A percentile compares a stretch with the other conserved stretches of the same genome.
Conservation (phyloP, 257 asterid genomes). For the Prunella vulgaris region DNA sequence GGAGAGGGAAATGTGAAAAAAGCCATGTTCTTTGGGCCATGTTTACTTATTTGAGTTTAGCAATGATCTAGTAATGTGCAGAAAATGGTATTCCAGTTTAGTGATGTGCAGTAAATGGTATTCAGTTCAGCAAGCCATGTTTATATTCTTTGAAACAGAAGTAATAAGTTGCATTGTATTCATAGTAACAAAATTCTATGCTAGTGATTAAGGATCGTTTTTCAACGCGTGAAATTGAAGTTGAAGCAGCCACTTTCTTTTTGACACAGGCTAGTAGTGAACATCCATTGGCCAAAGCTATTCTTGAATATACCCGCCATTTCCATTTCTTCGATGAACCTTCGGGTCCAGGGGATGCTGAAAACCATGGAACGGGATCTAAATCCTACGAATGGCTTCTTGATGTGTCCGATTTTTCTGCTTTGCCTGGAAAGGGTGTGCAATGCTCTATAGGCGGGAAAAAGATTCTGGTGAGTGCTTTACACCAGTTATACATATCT, state of each 20-base stretch:
- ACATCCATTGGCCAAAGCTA: slow-evolving; percentile 92
- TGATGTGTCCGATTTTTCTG: slow-evolving; percentile 65
- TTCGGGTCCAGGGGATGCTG: slow-evolving; percentile 34
- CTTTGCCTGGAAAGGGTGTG: slow-evolving; percentile 91
- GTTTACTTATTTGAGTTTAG: too few relatives aligned
- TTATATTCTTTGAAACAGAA: neutral
- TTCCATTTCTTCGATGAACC: slow-evolving; percentile 86
- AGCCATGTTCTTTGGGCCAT: too few relatives aligned
- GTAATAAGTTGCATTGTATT: slow-evolving; percentile 2
- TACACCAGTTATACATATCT: slow-evolving; percentile 4
- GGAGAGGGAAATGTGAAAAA: neutral
- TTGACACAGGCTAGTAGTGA: slow-evolving; percentile 85
- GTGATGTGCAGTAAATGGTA: too few relatives aligned
- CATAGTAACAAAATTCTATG: neutral
- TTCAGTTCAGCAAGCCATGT: neutral
- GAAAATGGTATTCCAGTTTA: neutral
- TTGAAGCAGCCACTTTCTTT: slow-evolving; percentile 16
- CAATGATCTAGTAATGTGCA: neutral
- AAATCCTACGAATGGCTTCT: slow-evolving; percentile 86
- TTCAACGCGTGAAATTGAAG: neutral
- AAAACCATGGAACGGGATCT: slow-evolving; percentile 34
- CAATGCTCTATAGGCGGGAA: slow-evolving; percentile 70
- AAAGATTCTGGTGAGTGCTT: slow-evolving; percentile 65
- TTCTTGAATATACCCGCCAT: slow-evolving; percentile 87
- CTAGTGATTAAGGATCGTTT: neutral